Percentiles rank a stretch among this genome's conserved stretches.
Conservation (phyloP, 768 basidiomycete species). For the Termitomyces titanicus region DNA sequence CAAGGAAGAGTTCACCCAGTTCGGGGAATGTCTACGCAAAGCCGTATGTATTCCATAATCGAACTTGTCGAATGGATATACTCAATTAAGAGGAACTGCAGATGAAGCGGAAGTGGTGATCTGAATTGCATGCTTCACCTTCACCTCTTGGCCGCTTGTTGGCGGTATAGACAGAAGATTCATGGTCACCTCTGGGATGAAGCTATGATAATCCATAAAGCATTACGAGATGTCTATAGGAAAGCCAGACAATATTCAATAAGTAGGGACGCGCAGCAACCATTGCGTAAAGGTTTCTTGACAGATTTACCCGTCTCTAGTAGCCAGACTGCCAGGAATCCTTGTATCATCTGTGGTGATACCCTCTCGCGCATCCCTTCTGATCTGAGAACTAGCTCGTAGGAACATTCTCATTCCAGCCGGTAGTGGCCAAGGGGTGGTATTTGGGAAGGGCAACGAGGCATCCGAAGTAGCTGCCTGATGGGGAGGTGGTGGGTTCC, state of each 20-base stretch:
- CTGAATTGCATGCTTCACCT: too few relatives aligned
- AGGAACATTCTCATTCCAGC: constrained; percentile 47
- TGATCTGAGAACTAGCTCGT: constrained; percentile 42
- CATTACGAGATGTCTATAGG: background rate
- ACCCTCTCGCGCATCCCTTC: constrained; percentile 27
- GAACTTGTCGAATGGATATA: background rate
- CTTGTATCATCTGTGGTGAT: constrained; percentile 21
- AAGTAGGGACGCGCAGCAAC: background rate
- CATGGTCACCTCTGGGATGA: background rate
- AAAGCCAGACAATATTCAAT: background rate
- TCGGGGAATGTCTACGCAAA: constrained; percentile 76
- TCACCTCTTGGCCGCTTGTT: too few relatives aligned
- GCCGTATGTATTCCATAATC: constrained; percentile 48
- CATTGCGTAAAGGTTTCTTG: background rate
- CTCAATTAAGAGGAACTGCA: constrained; percentile 9
- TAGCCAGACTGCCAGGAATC: constrained; percentile 35
- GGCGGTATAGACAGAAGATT: too few relatives aligned
- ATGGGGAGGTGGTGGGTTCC: constrained; percentile 44
- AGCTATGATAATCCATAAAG: background rate
- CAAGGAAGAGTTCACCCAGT: constrained; percentile 77
- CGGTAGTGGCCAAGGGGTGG: constrained; percentile 51
- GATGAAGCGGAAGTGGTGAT: constrained; percentile 33
- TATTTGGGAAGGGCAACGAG: constrained; percentile 57
- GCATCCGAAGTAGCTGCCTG: constrained; percentile 24
- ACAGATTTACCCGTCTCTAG: constrained; percentile 18